Evolutionary conservation across 257 asterid genomes (phyloP).

Genomic region (Echium plantagineum): DNA sequence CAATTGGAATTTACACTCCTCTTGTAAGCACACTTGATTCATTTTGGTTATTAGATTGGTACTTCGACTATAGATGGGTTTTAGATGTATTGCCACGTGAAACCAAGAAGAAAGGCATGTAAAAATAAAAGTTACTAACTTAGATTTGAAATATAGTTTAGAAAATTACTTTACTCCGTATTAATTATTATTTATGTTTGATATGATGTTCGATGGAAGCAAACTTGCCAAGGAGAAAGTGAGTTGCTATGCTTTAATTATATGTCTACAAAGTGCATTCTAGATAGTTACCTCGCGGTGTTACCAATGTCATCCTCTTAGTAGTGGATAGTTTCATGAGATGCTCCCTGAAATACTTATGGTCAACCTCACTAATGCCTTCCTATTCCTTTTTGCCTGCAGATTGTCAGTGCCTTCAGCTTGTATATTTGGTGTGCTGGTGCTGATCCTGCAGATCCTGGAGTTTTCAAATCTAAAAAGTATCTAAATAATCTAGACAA

Average conservation of each 20-base stretch:
- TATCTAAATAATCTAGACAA: slow-evolving; percentile 44
- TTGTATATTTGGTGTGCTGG: slow-evolving; percentile 95
- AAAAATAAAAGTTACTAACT: too few relatives aligned
- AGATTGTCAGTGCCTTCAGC: slow-evolving; percentile 68
- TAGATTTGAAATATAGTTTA: too few relatives aligned
- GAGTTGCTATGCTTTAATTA: neutral
- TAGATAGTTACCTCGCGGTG: neutral
- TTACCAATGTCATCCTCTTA: neutral
- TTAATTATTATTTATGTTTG: too few relatives aligned
- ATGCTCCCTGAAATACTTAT: neutral
- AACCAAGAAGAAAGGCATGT: too few relatives aligned
- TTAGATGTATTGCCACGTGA: neutral
- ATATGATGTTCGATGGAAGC: neutral
- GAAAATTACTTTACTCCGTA: too few relatives aligned
- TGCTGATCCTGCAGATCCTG: slow-evolving; percentile 92
- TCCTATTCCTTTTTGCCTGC: slow-evolving; percentile 14
- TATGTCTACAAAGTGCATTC: neutral
- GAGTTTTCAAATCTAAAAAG: slow-evolving; percentile 80
- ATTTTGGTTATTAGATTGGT: slow-evolving; percentile 38
- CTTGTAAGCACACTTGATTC: slow-evolving; percentile 52
- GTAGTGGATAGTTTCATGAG: neutral
- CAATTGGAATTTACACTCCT: slow-evolving; percentile 91
- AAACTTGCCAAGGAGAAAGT: neutral
- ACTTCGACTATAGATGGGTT: slow-evolving; percentile 16
- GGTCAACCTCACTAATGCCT: neutral